Conservation (phyloP, 2,329 filamentous ascomycete genomes). For the Dothistroma septosporum region DNA sequence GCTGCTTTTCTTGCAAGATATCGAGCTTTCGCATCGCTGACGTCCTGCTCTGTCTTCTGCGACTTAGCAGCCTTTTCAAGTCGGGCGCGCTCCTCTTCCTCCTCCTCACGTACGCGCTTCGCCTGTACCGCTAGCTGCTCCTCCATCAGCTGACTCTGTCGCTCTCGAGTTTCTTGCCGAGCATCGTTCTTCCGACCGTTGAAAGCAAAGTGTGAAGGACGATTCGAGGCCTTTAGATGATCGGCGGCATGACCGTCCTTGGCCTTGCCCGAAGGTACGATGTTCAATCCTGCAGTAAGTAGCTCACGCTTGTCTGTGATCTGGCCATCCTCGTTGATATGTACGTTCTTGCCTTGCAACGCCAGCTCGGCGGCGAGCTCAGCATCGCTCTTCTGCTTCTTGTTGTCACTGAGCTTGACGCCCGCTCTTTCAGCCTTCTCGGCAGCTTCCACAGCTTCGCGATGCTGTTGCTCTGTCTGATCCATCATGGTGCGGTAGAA, state of each 20-base stretch:
- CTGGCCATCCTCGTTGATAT: conserved; percentile 76
- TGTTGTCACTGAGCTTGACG: conserved; percentile 30
- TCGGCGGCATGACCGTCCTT: conserved; percentile 26
- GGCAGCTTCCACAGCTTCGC: conserved; percentile 64
- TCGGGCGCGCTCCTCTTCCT: conserved; percentile 61
- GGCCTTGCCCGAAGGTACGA: conserved; percentile 44
- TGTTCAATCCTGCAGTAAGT: conserved; percentile 69
- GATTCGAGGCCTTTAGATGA: conserved; percentile 30
- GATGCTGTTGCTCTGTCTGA: conserved; percentile 65
- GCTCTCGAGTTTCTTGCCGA: conserved; percentile 66
- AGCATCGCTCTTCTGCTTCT: conserved; percentile 47
- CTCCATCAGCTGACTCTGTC: conserved; percentile 75
- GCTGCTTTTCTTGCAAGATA: conserved; percentile 74
- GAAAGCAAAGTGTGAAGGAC: conserved; percentile 27
- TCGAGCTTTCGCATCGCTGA: conserved; percentile 72
- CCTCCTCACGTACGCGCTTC: conserved; percentile 66
- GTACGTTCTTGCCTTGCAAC: conserved; percentile 58
- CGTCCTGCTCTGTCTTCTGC: conserved; percentile 70
- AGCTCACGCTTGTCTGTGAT: conserved; percentile 81
- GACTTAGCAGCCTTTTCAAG: conserved; percentile 67
- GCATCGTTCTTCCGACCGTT: conserved; percentile 32
- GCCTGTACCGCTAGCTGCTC: conserved; percentile 69
- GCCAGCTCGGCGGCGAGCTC: conserved; percentile 66
- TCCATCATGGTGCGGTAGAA: conserved; percentile 74
- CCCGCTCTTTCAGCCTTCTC: conserved; percentile 40